Evolutionary conservation across 257 asterid genomes (phyloP).

Genomic region (Capsicum rhomboideum): DNA sequence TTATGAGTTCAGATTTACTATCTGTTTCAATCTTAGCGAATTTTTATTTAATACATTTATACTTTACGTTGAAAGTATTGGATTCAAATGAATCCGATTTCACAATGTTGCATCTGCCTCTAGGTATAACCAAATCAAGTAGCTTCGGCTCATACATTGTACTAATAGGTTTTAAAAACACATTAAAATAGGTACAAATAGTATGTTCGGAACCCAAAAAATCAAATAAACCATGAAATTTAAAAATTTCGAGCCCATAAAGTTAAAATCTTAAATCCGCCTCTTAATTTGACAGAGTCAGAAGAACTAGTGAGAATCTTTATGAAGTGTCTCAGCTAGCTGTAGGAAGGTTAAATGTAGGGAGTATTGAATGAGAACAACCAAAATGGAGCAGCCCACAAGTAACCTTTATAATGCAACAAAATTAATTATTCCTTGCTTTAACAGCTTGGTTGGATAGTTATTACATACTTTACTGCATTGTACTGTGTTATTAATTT

Average conservation of each 20-base stretch:
- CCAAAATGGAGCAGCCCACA: not conserved
- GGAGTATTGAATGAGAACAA: not conserved
- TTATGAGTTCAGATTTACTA: not conserved
- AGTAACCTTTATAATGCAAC: not conserved
- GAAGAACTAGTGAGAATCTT: not conserved
- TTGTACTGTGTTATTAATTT: no score
- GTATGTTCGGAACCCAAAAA: not conserved
- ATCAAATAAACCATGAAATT: fast-evolving
- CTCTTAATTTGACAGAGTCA: no score
- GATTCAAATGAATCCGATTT: no score
- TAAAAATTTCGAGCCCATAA: fast-evolving
- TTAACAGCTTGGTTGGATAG: no score
- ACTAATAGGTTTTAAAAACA: not conserved
- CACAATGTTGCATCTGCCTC: no score
- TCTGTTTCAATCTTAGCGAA: not conserved
- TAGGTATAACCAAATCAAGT: not conserved
- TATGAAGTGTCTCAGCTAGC: not conserved
- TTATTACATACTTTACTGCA: no score
- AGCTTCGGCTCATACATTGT: not conserved
- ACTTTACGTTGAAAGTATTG: no score
- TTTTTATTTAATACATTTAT: no score
- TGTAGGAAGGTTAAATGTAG: not conserved
- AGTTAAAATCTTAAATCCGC: not conserved
- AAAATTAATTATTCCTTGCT: not conserved
- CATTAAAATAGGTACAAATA: not conserved